Conservation (phyloP, 768 basidiomycete species). For the Russula compacta region DNA sequence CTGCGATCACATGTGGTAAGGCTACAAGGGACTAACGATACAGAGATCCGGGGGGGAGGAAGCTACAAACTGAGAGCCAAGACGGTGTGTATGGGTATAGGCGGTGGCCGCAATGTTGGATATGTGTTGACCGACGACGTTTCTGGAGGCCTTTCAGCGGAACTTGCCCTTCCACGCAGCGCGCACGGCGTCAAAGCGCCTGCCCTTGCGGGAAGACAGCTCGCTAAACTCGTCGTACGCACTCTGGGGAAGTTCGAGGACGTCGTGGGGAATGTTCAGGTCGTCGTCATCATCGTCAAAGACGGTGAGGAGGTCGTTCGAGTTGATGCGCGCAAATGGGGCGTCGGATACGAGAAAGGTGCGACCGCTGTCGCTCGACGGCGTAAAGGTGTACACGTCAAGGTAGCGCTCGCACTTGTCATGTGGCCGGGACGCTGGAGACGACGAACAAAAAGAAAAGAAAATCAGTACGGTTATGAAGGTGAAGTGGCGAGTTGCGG, state of each 20-base stretch:
- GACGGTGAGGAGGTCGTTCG: slow-evolving; percentile 49
- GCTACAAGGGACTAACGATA: slow-evolving; percentile 13
- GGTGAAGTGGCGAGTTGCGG: neutral
- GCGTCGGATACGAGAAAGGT: slow-evolving; percentile 54
- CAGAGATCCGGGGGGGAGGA: neutral
- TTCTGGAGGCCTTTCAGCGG: slow-evolving; percentile 2
- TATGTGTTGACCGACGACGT: neutral
- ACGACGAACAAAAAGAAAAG: neutral
- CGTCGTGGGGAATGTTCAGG: slow-evolving; percentile 31
- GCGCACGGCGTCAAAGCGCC: slow-evolving; percentile 54
- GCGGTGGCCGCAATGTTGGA: no score
- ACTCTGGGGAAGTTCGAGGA: slow-evolving; percentile 55
- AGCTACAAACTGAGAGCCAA: neutral
- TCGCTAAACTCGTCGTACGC: slow-evolving; percentile 52
- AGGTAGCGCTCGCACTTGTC: slow-evolving; percentile 46
- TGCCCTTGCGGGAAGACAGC: slow-evolving; percentile 42
- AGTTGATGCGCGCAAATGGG: slow-evolving; percentile 53
- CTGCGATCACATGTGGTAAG: neutral
- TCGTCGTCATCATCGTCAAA: slow-evolving; percentile 38
- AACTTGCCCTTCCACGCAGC: slow-evolving; percentile 33
- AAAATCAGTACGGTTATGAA: neutral
- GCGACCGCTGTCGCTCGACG: slow-evolving; percentile 46
- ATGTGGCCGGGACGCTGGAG: slow-evolving; percentile 50
- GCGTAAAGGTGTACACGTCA: slow-evolving; percentile 56
- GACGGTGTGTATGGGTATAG: neutral